These are phyloP conservation scores for Beauveria sp. DNA, from an alignment of 2,329 filamentous ascomycete genomes.

Conservation along the genomic window DNA sequence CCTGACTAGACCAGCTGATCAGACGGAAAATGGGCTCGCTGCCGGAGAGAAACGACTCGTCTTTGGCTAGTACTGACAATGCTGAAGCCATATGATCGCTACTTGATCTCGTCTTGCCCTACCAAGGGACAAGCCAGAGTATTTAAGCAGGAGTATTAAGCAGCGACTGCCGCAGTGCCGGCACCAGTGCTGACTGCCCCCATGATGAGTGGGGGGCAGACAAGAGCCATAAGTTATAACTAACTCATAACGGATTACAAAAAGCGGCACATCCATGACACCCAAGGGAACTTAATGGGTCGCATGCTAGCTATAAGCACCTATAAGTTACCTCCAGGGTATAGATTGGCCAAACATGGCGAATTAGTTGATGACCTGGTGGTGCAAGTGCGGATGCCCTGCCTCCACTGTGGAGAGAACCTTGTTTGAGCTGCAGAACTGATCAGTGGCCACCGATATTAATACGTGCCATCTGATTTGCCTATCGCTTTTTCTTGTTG, in stretches of 20 bases:
- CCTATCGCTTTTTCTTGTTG: too few relatives aligned
- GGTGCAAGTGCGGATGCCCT: too few relatives aligned
- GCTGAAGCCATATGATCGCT: neutral
- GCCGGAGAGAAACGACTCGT: neutral
- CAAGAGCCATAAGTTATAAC: neutral
- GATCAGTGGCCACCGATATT: too few relatives aligned
- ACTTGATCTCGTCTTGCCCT: neutral
- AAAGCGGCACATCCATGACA: conserved; percentile 15
- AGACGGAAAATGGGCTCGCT: neutral
- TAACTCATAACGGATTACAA: neutral
- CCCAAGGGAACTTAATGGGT: too few relatives aligned
- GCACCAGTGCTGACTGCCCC: neutral
- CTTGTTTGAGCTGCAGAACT: too few relatives aligned
- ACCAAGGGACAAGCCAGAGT: neutral
- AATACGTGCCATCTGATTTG: too few relatives aligned
- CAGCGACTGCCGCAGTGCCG: neutral
- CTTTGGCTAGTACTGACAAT: neutral
- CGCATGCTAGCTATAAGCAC: too few relatives aligned
- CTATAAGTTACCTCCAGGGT: too few relatives aligned
- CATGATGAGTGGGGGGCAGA: neutral
- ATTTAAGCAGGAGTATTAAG: neutral
- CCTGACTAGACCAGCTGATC: neutral
- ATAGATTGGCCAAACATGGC: too few relatives aligned
- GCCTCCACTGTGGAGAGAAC: too few relatives aligned
- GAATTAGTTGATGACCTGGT: too few relatives aligned